These are phyloP conservation scores for Sporothrix curviconia DNA, from an alignment of 2,329 filamentous ascomycete genomes.

Conservation along the genomic window DNA sequence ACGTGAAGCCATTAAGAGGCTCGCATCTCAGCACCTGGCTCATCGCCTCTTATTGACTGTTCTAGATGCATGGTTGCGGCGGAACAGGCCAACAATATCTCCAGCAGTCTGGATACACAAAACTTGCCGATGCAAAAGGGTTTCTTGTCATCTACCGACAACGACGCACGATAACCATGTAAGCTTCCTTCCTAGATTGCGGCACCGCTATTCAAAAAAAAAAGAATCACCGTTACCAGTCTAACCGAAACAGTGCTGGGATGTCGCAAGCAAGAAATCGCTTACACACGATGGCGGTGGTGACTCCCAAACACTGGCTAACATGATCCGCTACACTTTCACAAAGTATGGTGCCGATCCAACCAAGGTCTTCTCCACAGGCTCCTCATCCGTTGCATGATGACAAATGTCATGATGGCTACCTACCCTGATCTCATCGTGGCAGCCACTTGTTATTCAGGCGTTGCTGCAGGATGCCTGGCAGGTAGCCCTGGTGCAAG, in stretches of 20 bases:
- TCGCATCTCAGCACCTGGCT: not conserved
- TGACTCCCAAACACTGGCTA: conserved; percentile 43
- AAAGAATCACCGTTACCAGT: too few species aligned
- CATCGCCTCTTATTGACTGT: not conserved
- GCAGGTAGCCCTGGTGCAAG: conserved; percentile 20
- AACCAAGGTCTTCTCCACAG: conserved; percentile 41
- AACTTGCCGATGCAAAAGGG: conserved; percentile 3
- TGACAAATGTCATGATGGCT: conserved; percentile 31
- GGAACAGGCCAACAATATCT: conserved; percentile 3
- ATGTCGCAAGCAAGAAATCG: conserved; percentile 38
- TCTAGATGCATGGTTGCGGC: not conserved
- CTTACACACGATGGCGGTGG: conserved; percentile 45
- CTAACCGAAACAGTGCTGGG: too few species aligned
- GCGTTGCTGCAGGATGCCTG: conserved; percentile 26
- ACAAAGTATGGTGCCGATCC: conserved; percentile 40
- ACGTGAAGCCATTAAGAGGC: not conserved
- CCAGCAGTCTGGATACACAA: not conserved
- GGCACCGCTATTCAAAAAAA: too few species aligned
- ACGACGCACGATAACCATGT: conserved; percentile 29
- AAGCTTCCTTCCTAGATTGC: not conserved
- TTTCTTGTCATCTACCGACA: conserved; percentile 11
- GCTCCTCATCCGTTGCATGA: conserved; percentile 34
- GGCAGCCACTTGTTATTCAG: conserved; percentile 27
- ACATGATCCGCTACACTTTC: conserved; percentile 46
- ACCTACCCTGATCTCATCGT: conserved; percentile 29